Percentiles rank a stretch among this genome's conserved stretches.
Conservation (phyloP, 805 yeast species). For the Cyberlindnera nakhonratchasimensis region DNA sequence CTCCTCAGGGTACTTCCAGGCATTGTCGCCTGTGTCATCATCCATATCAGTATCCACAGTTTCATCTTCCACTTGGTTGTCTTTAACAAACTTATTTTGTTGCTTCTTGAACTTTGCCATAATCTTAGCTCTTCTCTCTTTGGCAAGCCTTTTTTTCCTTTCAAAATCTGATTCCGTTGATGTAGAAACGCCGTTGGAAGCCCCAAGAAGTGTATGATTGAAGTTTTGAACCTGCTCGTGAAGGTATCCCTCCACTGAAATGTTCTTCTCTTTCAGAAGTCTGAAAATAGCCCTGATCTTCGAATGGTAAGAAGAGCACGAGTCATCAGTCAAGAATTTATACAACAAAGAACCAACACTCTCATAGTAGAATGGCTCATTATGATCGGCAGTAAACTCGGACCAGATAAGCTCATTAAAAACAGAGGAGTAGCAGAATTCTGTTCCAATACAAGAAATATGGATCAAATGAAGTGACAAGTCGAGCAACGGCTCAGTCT, state of each 20-base stretch:
- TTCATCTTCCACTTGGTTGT: slow-evolving; percentile 35
- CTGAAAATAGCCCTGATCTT: slow-evolving; percentile 56
- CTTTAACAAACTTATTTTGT: slow-evolving; percentile 69
- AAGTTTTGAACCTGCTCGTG: slow-evolving; percentile 36
- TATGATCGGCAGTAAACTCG: slow-evolving; percentile 33
- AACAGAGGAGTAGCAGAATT: slow-evolving; percentile 27
- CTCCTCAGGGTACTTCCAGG: slow-evolving; percentile 68
- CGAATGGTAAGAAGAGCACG: slow-evolving; percentile 43
- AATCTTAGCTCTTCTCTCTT: slow-evolving; percentile 63
- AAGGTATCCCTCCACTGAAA: slow-evolving; percentile 30
- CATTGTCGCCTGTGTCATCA: slow-evolving; percentile 32
- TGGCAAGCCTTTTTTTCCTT: slow-evolving; percentile 64
- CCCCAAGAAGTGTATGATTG: slow-evolving; percentile 21
- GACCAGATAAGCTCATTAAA: slow-evolving; percentile 35
- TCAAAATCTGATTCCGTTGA: slow-evolving; percentile 38
- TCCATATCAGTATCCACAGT: slow-evolving; percentile 38
- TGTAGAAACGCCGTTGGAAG: slow-evolving; percentile 1
- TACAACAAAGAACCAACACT: slow-evolving; percentile 39
- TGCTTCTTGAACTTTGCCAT: slow-evolving; percentile 78
- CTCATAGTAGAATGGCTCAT: slow-evolving; percentile 37
- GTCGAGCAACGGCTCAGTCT: slow-evolving; percentile 56
- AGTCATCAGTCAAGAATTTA: slow-evolving; percentile 39
- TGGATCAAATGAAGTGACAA: slow-evolving; percentile 67
- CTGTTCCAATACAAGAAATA: slow-evolving; percentile 42
- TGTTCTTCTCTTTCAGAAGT: slow-evolving; percentile 29